Base-by-base conservation (phyloP, 805 yeast genomes). In the Schwanniomyces polymorphus region DNA sequence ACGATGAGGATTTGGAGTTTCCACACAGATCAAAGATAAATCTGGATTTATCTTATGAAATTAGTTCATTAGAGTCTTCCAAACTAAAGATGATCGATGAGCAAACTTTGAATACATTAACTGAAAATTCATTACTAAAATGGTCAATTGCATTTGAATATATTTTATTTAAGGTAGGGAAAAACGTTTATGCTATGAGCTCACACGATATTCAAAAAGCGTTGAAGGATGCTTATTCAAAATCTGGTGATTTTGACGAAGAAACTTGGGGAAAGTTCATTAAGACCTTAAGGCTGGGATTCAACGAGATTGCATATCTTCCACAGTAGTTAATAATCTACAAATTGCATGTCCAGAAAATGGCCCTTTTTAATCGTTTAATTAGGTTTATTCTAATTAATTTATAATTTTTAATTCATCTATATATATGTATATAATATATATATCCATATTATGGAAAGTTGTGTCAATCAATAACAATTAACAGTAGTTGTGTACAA, bases 61-160 rank as follows among this genome's bases (percentile, higher is more conserved):
- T 68, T 12, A 61, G 57, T 28, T 12, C 28, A 14, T 12, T 42
- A 4, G 40, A 46, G 9, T 42, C 47, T 3, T 61, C 68, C 1
- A 60, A 60, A n/a, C 48, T 55, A 8, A 45, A 68, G 0, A 50
- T 52, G 0, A 38, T 49, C 4, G 42, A 43, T 9, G 34, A 39
- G 11, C 31, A 16, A 18, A 39, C 47, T 21, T 35, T 41, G 6
- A 41, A 46, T 11, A 14, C 64, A 4, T 56, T 66, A 4, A 56
- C 58, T 29, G 81, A 78, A 49, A 41, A 65, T 3, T 60, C 63
- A n/a, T 52, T 76, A 5, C 52, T 74, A 7, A 59, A 64, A 49
- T 55, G 65, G 47, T 58, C 72, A 2, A 61, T 74, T 0, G 38
- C 65, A 27, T 74, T 64, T 52, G 77, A 74, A 38, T 67, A 21